Evolutionary conservation across 768 basidiomycete genomes (phyloP).

Genomic region (Boletus pseudopeckii): DNA sequence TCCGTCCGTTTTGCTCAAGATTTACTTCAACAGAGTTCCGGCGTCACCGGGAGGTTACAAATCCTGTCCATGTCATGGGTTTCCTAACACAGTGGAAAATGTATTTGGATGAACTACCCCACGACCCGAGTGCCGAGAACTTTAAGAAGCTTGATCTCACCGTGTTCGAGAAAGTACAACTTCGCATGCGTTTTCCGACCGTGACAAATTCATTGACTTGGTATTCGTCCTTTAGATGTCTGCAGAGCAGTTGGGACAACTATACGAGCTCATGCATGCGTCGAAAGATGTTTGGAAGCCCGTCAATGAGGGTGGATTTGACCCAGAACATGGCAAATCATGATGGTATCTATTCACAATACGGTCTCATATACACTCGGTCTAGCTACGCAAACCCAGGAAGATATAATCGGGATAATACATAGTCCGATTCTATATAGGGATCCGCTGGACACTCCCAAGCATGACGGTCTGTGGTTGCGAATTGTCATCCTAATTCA

Average conservation of each 20-base stretch:
- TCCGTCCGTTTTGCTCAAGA: background rate
- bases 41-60: slow-evolving; percentile 71
- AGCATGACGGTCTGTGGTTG: background rate
- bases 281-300: slow-evolving; percentile 87
- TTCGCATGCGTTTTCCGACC: slow-evolving; percentile 1
- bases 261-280: slow-evolving; percentile 93
- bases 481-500: background rate
- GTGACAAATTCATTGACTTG: background rate
- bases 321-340: slow-evolving; percentile 8
- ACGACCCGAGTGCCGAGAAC: slow-evolving; percentile 33
- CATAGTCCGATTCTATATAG: slow-evolving; percentile 3
- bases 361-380: slow-evolving; percentile 3
- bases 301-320: slow-evolving; percentile 16
- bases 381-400: background rate
- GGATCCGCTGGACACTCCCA: background rate
- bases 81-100: slow-evolving; percentile 95
- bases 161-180: slow-evolving; percentile 67
- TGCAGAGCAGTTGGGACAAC: slow-evolving; percentile 83
- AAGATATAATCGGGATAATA: slow-evolving; percentile 1
- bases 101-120: slow-evolving; percentile 75
- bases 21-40: slow-evolving; percentile 68
- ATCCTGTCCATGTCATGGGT: slow-evolving; percentile 89
- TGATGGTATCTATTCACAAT: slow-evolving; percentile 4
- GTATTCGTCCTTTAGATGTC: slow-evolving; percentile 60
- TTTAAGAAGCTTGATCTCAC: slow-evolving; percentile 72